Evolutionary conservation across 768 basidiomycete species (phyloP), one percentile per base, ranked within the genome.

Genomic region (Auriscalpium orientale): DNA sequence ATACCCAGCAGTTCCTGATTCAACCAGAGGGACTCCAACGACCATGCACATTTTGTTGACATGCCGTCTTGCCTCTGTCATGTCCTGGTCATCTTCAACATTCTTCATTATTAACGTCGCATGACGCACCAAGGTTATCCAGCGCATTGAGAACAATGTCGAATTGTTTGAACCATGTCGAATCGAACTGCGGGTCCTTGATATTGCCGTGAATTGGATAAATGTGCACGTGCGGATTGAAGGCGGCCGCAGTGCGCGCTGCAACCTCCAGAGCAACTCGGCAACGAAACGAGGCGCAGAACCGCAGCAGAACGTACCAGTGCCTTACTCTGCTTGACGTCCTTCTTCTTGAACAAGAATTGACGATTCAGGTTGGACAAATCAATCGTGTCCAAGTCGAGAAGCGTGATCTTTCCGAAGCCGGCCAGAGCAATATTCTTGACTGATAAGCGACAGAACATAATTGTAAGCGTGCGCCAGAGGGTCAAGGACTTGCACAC

Each of bases 1-100:
- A 67, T 98, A 99, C 0, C 97, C 97, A 5, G 93, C 92, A 2
- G 97, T 98, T 3, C 97, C 97, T 9, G 91, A 94, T 66, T 99
- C 97, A 20, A 99, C 91, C 8, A 98, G 77, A 0, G 95, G 95
- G 0, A 95, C 81, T 53, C 80, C 77, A 4, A 89, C 91, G 1
- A 95, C 93, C 78, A 97, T 89, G 69, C 97, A 98, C 86, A 99
- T 94, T 67, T 87, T 89, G 74, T 98, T 98, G 49, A 98, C 94
- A 67, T 98, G 95, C 67, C 92, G 75, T 48, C 94, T 83, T 8
- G 95, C 95, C 69, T 97, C 95, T 94, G 58, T 34, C n/a, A 37
- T 21, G 22, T 46, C 35, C 51, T 49, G 46, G 58, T 34, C 33
- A 33, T 34, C 21, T 20, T 53, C 12, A 47, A 8, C 22, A 6